These are phyloP conservation scores for Pleurotus tuoliensis DNA, from an alignment of 768 basidiomycete genomes.

Conservation along the genomic window DNA sequence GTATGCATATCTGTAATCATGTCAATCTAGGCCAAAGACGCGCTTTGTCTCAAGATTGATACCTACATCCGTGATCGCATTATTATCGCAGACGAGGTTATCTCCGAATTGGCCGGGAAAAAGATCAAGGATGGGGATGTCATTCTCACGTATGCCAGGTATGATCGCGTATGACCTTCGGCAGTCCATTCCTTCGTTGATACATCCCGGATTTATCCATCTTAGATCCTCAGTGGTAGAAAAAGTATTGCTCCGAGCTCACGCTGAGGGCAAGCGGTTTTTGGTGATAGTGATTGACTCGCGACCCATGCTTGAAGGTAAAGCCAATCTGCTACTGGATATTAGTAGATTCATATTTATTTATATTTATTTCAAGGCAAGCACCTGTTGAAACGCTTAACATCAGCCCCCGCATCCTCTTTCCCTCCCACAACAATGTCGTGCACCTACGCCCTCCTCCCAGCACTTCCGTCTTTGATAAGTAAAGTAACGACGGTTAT, in stretches of 20 bases:
- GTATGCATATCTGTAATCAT: constrained; percentile 2
- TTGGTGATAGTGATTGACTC: constrained; percentile 94
- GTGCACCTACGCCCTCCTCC: constrained; percentile 89
- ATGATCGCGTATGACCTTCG: constrained; percentile 9
- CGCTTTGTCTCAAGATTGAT: constrained; percentile 81
- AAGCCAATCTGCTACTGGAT: neutral
- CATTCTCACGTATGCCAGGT: constrained; percentile 92
- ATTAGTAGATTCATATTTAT: too few relatives aligned
- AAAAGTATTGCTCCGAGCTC: constrained; percentile 77
- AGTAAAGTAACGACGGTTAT: constrained; percentile 81
- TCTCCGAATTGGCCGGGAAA: constrained; percentile 80
- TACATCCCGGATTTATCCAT: neutral
- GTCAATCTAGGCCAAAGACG: constrained; percentile 73
- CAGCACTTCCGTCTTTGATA: constrained; percentile 77
- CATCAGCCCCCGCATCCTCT: constrained; percentile 37
- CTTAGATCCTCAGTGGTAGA: constrained; percentile 91
- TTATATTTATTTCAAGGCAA: constrained; percentile 52
- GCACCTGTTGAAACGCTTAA: constrained; percentile 65
- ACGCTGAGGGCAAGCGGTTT: constrained; percentile 70
- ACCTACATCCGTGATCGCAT: constrained; percentile 93
- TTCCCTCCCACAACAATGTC: constrained; percentile 49
- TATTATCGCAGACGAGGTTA: constrained; percentile 89
- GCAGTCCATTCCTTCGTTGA: neutral
- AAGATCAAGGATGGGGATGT: constrained; percentile 96
- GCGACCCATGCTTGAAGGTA: constrained; percentile 90